Percentiles rank a stretch among this genome's conserved stretches.
Evolutionary conservation across 1,284 basidiomycete species (phyloP).

Genomic region (Heterobasidion occidentale): DNA sequence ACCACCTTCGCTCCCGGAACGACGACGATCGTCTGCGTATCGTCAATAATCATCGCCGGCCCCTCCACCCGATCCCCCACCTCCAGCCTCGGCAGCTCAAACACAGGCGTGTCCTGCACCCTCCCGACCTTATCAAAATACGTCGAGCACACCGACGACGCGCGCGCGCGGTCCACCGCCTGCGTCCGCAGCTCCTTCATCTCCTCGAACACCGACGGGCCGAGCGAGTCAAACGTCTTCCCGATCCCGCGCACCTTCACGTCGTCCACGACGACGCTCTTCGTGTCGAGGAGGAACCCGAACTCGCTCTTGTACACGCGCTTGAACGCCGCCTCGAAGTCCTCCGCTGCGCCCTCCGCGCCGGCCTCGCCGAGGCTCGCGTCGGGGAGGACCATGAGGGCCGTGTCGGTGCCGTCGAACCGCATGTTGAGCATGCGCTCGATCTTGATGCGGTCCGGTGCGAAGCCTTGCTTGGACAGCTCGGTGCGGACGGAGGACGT

Average conservation of each 20-base stretch:
- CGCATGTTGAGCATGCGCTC: constrained; percentile 91
- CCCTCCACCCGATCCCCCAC: constrained; percentile 70
- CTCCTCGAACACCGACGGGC: constrained; percentile 76
- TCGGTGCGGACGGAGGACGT: constrained; percentile 57
- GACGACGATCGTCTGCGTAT: constrained; percentile 87
- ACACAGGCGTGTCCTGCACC: constrained; percentile 75
- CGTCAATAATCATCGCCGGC: constrained; percentile 86
- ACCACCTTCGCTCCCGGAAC: constrained; percentile 63
- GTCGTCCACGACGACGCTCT: constrained; percentile 83
- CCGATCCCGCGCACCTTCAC: constrained; percentile 87
- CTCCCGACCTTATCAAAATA: constrained; percentile 78
- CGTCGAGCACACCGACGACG: constrained; percentile 51
- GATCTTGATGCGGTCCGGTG: constrained; percentile 54
- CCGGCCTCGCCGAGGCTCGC: constrained; percentile 26
- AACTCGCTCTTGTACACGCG: constrained; percentile 78
- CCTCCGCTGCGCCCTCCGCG: constrained; percentile 37
- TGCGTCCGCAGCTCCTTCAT: constrained; percentile 39
- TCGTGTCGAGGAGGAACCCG: constrained; percentile 83
- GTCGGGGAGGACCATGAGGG: constrained; percentile 75
- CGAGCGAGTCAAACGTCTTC: constrained; percentile 82
- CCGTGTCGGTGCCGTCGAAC: constrained; percentile 88
- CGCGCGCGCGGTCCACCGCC: constrained; percentile 23
- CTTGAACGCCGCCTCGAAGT: constrained; percentile 78
- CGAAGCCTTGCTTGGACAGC: constrained; percentile 76
- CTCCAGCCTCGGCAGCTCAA: constrained; percentile 55